Percentiles rank a stretch among this genome's conserved stretches.
Conservation (phyloP, 352 stramenopile genomes). For the Pythium brachiatum region DNA sequence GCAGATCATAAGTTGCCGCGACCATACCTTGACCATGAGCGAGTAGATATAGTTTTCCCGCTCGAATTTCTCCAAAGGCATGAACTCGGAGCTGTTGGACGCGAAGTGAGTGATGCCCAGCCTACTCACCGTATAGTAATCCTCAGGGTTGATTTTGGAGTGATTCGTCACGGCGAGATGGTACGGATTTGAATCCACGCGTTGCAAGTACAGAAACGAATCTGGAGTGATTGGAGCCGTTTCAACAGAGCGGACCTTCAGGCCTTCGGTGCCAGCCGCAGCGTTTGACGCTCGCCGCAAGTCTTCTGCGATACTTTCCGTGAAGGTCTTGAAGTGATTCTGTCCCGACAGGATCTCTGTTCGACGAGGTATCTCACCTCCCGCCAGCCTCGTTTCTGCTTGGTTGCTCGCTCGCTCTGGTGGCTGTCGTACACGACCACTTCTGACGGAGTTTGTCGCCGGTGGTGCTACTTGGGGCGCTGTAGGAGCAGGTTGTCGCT, state of each 20-base stretch:
- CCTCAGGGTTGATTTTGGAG: constrained; percentile 55
- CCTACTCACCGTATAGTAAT: constrained; percentile 91
- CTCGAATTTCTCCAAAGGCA: constrained; percentile 87
- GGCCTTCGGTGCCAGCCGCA: neutral
- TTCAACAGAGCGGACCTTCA: neutral
- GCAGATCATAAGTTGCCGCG: neutral
- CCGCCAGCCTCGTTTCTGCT: neutral
- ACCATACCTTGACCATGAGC: constrained; percentile 61
- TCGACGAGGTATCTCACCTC: constrained; percentile 13
- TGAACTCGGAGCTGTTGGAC: constrained; percentile 81
- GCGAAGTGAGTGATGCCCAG: constrained; percentile 89
- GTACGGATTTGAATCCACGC: constrained; percentile 77
- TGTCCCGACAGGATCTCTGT: constrained; percentile 46
- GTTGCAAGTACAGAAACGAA: constrained; percentile 74
- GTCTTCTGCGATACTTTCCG: constrained; percentile 51
- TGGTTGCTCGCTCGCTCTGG: neutral
- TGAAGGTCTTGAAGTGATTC: constrained; percentile 56
- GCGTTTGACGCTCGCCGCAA: constrained; percentile 20
- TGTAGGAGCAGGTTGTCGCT: neutral
- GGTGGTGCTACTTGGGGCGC: neutral
- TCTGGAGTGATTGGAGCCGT: constrained; percentile 34
- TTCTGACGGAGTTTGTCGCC: neutral
- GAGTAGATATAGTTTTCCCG: constrained; percentile 90
- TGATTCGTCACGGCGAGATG: constrained; percentile 66
- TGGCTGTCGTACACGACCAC: neutral